Evolutionary conservation across 2,329 filamentous ascomycete genomes (phyloP).

Genomic region (Purpureocillium takamizusanense): DNA sequence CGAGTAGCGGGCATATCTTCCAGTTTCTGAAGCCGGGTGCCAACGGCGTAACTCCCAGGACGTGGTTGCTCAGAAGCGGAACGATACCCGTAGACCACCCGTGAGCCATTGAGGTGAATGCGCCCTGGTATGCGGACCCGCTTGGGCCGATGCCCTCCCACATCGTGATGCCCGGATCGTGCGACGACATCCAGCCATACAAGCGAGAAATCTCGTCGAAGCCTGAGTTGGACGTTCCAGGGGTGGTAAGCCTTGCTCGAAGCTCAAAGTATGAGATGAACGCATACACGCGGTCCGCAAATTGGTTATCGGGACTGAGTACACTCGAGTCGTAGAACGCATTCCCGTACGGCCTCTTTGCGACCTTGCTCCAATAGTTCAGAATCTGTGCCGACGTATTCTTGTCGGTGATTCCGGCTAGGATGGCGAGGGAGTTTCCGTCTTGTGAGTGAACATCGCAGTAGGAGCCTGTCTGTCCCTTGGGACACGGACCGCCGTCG

Average conservation of each 20-base stretch:
- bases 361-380: conserved; percentile 26
- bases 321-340: conserved; percentile 40
- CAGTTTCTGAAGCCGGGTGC: conserved; percentile 33
- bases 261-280: conserved; percentile 46
- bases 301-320: conserved; percentile 20
- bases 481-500: conserved; percentile 25
- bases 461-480: conserved; percentile 11
- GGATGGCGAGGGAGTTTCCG: conserved; percentile 38
- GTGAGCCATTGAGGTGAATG: conserved; percentile 39
- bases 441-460: conserved; percentile 37
- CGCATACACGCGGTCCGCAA: conserved; percentile 37
- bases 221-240: conserved; percentile 21
- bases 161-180: conserved; percentile 36
- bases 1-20: conserved; percentile 25
- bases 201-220: conserved; percentile 35
- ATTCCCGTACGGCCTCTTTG: conserved; percentile 34
- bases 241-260: conserved; percentile 32
- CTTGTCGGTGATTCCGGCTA: conserved; percentile 23
- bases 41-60: conserved; percentile 36
- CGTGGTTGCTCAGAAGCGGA: conserved; percentile 33
- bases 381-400: conserved; percentile 24
- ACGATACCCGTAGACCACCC: conserved; percentile 43
- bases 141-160: conserved; percentile 41
- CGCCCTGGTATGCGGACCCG: conserved; percentile 33
- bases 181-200: conserved; percentile 39